phyloP scores from a whole-genome alignment of 768 basidiomycete genomes.

The Leccinum broughii region DNA sequence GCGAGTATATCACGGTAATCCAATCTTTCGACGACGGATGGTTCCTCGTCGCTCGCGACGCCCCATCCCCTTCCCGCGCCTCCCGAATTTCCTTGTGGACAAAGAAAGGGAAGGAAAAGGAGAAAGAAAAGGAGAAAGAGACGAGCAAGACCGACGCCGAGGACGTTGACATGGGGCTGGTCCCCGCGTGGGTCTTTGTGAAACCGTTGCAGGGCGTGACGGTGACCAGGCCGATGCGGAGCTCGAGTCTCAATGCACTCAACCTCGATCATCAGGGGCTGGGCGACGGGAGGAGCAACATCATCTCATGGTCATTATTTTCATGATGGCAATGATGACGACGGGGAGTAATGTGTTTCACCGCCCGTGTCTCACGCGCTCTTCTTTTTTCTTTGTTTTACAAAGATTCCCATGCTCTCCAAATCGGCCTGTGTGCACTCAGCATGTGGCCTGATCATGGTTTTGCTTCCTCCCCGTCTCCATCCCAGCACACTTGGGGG shows the following conservation, averaged over 20 bases:
- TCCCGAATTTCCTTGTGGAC: slow-evolving; percentile 28
- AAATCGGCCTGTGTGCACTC: background rate
- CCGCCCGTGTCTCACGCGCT: background rate
- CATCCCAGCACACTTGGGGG: background rate
- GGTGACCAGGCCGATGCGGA: slow-evolving; percentile 65
- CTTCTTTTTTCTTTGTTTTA: background rate
- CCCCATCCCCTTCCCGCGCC: slow-evolving; percentile 39
- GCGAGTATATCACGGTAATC: slow-evolving; percentile 62
- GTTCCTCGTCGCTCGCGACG: slow-evolving; percentile 68
- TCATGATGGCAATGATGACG: slow-evolving; percentile 1
- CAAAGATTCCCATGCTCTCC: background rate
- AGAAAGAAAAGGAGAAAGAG: background rate
- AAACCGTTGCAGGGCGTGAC: slow-evolving; percentile 59
- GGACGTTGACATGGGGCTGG: slow-evolving; percentile 65
- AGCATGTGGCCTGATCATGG: background rate
- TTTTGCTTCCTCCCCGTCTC: background rate
- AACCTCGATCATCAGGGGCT: slow-evolving; percentile 39
- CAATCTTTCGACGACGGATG: slow-evolving; percentile 78
- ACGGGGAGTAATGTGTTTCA: background rate
- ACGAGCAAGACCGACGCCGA: slow-evolving; percentile 24
- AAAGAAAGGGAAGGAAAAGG: slow-evolving; percentile 1
- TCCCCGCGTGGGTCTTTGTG: slow-evolving; percentile 78
- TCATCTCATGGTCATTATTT: slow-evolving; percentile 59
- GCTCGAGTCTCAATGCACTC: slow-evolving; percentile 49
- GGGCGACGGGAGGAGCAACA: slow-evolving; percentile 42